Conservation (phyloP, 305 asterid species). For the Fraxinus baroniana region DNA sequence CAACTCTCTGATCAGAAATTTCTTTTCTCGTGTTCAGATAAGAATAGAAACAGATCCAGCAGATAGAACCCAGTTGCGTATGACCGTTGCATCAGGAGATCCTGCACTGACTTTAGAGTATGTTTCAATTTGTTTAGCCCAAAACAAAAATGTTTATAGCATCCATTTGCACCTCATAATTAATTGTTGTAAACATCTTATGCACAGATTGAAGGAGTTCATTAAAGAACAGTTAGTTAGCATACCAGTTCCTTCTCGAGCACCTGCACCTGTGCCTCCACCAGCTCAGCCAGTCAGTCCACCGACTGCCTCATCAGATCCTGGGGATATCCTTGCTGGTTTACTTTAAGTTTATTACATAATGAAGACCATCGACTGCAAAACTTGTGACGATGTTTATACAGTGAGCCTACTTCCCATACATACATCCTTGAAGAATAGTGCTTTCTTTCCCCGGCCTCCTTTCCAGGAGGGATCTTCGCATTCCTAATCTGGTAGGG, state of each 20-base stretch:
- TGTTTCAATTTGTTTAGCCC: slow-evolving; percentile 27
- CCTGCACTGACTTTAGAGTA: slow-evolving; percentile 88
- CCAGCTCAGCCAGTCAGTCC: slow-evolving; percentile 59
- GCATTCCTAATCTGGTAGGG: neutral
- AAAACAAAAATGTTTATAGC: neutral
- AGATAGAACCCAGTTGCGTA: slow-evolving; percentile 93
- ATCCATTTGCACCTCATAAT: neutral
- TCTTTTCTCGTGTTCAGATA: slow-evolving; percentile 43
- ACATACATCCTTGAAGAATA: slow-evolving; percentile 19
- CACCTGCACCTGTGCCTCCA: slow-evolving; percentile 46
- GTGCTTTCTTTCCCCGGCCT: neutral
- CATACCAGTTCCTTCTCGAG: slow-evolving; percentile 59
- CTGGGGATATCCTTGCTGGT: slow-evolving; percentile 91
- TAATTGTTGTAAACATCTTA: slow-evolving; percentile 3
- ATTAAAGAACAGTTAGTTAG: slow-evolving; percentile 78
- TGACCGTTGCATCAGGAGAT: slow-evolving; percentile 96
- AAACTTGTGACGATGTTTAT: slow-evolving; percentile 50
- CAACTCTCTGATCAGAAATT: neutral
- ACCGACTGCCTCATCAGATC: slow-evolving; percentile 64
- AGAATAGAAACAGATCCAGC: slow-evolving; percentile 99
- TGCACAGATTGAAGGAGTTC: slow-evolving; percentile 81
- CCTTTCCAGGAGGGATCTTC: neutral
- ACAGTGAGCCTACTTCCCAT: slow-evolving; percentile 31
- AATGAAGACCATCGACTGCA: slow-evolving; percentile 1
- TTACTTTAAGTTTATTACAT: slow-evolving; percentile 51